phyloP scores from a whole-genome alignment of 1,139 yeast species.

The Geotrichum phurueaensis region DNA sequence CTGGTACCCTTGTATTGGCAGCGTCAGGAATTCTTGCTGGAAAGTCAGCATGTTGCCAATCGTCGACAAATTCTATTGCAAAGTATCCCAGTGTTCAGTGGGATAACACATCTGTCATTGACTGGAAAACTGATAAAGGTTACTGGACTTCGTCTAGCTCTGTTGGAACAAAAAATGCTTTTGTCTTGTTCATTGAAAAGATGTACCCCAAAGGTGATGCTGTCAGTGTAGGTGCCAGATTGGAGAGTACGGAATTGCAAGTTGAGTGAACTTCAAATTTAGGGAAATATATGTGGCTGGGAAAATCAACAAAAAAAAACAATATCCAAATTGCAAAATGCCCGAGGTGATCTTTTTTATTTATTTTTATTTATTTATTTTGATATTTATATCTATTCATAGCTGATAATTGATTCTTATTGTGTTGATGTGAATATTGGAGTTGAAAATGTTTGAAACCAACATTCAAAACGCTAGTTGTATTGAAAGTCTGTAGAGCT shows the following conservation, averaged over 20 bases:
- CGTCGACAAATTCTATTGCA: background rate
- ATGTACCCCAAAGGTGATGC: constrained; percentile 9
- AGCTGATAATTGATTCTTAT: too few relatives aligned
- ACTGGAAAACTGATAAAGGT: constrained; percentile 6
- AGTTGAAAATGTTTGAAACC: too few relatives aligned
- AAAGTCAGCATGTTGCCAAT: background rate
- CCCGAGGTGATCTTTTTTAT: too few relatives aligned
- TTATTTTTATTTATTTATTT: too few relatives aligned
- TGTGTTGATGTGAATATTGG: too few relatives aligned
- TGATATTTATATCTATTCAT: too few relatives aligned
- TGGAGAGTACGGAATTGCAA: background rate
- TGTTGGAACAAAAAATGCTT: constrained; percentile 5
- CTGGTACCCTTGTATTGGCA: constrained; percentile 10
- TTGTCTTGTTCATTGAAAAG: constrained; percentile 2
- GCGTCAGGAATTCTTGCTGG: constrained; percentile 16
- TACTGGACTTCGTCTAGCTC: constrained; percentile 10
- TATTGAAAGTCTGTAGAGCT: too few relatives aligned
- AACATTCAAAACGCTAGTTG: too few relatives aligned
- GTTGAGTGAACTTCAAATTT: background rate
- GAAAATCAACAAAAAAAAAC: background rate
- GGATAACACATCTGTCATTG: background rate
- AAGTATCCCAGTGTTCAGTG: constrained; percentile 2
- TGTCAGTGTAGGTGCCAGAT: background rate
- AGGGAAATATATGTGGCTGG: background rate
- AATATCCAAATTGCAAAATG: too few relatives aligned